phyloP scores from a whole-genome alignment of 129 eudicot species.

The Tagetes patula region DNA sequence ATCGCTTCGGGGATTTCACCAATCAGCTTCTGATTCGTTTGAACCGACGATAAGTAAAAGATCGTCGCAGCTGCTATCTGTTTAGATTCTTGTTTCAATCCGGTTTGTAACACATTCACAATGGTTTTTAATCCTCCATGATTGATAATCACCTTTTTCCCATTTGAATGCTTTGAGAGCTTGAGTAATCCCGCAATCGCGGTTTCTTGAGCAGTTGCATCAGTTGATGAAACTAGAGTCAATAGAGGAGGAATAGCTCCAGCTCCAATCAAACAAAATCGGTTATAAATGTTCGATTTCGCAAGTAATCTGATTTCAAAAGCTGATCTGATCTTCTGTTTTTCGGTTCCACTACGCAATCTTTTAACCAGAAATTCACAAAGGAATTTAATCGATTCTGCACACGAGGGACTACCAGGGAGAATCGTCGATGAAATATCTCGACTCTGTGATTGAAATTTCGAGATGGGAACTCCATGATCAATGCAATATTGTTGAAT shows the following conservation, averaged over 20 bases:
- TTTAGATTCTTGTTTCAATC: constrained; percentile 52
- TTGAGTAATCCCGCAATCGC: constrained; percentile 70
- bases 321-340: constrained; percentile 53
- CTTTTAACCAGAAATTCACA: constrained; percentile 43
- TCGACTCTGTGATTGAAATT: constrained; percentile 45
- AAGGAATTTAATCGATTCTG: constrained; percentile 53
- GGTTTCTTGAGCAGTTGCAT: constrained; percentile 59
- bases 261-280: constrained; percentile 55
- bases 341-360: constrained; percentile 39
- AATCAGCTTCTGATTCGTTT: constrained; percentile 45
- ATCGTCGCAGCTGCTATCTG: constrained; percentile 81
- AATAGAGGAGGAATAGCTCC: constrained; percentile 59
- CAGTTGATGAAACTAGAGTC: constrained; percentile 46
- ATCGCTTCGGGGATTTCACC: constrained; percentile 53
- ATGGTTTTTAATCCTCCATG: constrained; percentile 48
- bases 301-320: constrained; percentile 70
- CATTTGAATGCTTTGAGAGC: constrained; percentile 68
- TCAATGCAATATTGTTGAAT: constrained; percentile 70
- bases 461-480: constrained; percentile 64
- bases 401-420: constrained; percentile 58
- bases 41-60: constrained; percentile 61
- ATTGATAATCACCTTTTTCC: constrained; percentile 52
- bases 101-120: constrained; percentile 45
- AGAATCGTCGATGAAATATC: constrained; percentile 59
- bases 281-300: constrained; percentile 58